These are phyloP conservation scores for Phyllosticta citriasiana DNA, from an alignment of 2,329 filamentous ascomycete genomes.

Conservation along the genomic window DNA sequence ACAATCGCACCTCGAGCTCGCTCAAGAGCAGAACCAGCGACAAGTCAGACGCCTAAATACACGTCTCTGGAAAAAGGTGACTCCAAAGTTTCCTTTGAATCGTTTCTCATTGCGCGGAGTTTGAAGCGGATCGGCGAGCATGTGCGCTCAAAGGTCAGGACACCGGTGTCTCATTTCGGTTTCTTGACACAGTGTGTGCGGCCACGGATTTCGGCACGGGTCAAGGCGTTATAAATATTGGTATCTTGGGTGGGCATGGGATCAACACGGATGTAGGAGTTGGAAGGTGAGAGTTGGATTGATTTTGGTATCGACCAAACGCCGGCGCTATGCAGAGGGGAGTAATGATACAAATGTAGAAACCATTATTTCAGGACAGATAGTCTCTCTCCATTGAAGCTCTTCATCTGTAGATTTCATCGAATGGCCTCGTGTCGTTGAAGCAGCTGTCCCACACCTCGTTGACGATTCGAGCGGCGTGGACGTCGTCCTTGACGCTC, in stretches of 20 bases:
- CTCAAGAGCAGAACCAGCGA: slow-evolving; percentile 9
- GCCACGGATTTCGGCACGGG: background rate
- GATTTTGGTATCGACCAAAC: slow-evolving; percentile 8
- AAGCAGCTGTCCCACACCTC: slow-evolving; percentile 99
- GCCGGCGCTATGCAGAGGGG: slow-evolving; percentile 9
- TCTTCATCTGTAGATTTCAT: slow-evolving; percentile 76
- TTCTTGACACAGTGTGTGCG: background rate
- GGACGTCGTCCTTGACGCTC: slow-evolving; percentile 71
- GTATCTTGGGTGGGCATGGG: background rate
- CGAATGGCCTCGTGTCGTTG: slow-evolving; percentile 84
- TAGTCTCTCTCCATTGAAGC: background rate
- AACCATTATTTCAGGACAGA: background rate
- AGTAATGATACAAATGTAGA: slow-evolving; percentile 7
- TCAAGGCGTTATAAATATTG: background rate
- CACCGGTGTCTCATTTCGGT: background rate
- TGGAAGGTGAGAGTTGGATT: slow-evolving; percentile 7
- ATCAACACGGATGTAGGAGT: slow-evolving; percentile 5
- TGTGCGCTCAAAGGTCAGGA: background rate
- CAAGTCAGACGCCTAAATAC: slow-evolving; percentile 4
- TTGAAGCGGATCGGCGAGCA: background rate
- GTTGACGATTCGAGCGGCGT: slow-evolving; percentile 82
- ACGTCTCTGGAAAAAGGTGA: background rate
- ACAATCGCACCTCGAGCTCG: slow-evolving; percentile 17
- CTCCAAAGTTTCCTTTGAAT: background rate
- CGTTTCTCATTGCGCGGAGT: background rate